Conservation (phyloP, 441 rosid species). For the Erysimum pusillum region DNA sequence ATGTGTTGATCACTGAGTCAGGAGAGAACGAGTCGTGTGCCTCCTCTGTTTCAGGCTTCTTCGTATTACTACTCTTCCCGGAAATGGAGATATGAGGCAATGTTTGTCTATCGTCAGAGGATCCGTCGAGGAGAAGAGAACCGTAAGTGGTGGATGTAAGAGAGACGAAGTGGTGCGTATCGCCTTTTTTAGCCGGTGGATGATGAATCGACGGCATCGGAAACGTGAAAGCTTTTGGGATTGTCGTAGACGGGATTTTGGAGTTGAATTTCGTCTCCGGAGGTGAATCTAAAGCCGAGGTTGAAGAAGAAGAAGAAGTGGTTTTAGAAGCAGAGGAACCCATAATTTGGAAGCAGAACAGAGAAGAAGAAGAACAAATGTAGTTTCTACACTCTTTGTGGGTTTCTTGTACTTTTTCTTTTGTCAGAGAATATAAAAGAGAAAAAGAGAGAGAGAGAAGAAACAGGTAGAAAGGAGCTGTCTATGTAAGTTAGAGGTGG, state of each 20-base stretch:
- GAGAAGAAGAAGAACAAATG: constrained; percentile 15
- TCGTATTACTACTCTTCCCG: constrained; percentile 12
- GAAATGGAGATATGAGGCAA: constrained; percentile 28
- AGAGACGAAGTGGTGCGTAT: constrained; percentile 84
- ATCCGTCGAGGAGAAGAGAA: constrained; percentile 59
- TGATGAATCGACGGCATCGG: constrained; percentile 80
- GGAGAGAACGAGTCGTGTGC: constrained; percentile 59
- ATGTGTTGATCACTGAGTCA: constrained; percentile 92
- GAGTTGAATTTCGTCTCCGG: constrained; percentile 27
- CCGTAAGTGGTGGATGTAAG: constrained; percentile 89
- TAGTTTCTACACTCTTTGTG: constrained; percentile 22
- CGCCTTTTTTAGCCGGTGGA: constrained; percentile 82
- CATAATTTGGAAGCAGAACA: constrained; percentile 45
- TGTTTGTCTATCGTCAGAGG: constrained; percentile 44
- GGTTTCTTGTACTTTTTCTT: constrained; percentile 32
- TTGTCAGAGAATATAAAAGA: constrained; percentile 44
- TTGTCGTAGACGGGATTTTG: constrained; percentile 41
- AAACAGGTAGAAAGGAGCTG: constrained; percentile 54
- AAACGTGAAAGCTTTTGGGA: constrained; percentile 61
- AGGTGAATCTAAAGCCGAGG: constrained; percentile 31
- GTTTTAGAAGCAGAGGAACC: constrained; percentile 84
- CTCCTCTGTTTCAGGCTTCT: constrained; percentile 16
- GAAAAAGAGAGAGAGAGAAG: constrained; percentile 43
- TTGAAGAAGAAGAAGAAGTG: constrained; percentile 37
- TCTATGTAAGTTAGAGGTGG: constrained; percentile 55